Conservation (phyloP, 75 land plant species). For the Pseudotsuga menziesii region DNA sequence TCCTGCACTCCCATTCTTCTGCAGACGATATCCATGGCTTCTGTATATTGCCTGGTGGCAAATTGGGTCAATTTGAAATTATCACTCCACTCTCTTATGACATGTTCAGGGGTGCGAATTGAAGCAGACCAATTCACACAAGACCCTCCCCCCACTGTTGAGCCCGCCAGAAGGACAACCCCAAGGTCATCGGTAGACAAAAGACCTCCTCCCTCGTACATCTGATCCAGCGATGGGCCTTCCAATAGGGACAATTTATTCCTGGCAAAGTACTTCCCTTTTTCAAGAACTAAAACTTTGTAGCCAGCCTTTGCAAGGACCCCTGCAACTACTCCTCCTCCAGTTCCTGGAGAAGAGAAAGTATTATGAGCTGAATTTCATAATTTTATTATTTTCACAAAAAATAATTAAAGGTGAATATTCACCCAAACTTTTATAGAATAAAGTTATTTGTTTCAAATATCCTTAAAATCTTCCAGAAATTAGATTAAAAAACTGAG, state of each 20-base stretch:
- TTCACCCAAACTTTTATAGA: too few relatives aligned
- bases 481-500: too few relatives aligned
- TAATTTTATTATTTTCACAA: too few relatives aligned
- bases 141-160: slow-evolving; percentile 87
- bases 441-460: too few relatives aligned
- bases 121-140: slow-evolving; percentile 78
- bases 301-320: slow-evolving; percentile 57
- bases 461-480: too few relatives aligned
- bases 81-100: slow-evolving; percentile 57
- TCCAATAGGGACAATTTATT: slow-evolving; percentile 55
- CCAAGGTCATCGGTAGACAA: slow-evolving; percentile 45
- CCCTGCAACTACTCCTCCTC: slow-evolving; percentile 61
- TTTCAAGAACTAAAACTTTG: slow-evolving; percentile 81
- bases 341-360: slow-evolving; percentile 64
- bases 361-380: background rate
- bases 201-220: slow-evolving; percentile 62
- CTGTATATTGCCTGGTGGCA: slow-evolving; percentile 30
- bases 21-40: slow-evolving; percentile 60
- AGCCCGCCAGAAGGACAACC: slow-evolving; percentile 51
- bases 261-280: slow-evolving; percentile 65
- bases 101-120: slow-evolving; percentile 54
- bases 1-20: slow-evolving; percentile 53
- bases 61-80: slow-evolving; percentile 33
- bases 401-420: too few relatives aligned
- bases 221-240: slow-evolving; percentile 48